Base-by-base conservation (phyloP, 192 early-diverging fungal species). In the Dissophora globulifera region DNA sequence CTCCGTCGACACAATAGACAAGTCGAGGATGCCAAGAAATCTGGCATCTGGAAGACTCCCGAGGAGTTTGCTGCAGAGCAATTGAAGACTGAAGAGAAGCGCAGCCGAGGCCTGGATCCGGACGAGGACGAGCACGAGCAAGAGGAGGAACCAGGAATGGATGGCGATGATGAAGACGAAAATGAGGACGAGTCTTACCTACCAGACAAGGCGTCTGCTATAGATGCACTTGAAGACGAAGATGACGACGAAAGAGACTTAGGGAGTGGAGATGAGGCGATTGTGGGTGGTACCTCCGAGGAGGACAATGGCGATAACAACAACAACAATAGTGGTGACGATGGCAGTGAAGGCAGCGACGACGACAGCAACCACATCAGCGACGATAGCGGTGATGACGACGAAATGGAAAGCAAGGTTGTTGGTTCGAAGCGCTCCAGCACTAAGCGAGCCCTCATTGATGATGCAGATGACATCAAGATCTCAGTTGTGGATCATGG, bases 61-160 rank as follows among this genome's bases (percentile, higher is more conserved):
- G 70, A 75, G 50, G 62, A 75, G 2, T 30, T 52, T 46, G 62
- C 70, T 10, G 70, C 55, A 1, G 62, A 75, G n/a, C 55, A 62
- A 23, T 33, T 75, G 62, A 30, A 27, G 43, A 43, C 35, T 13
- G 70, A 75, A 31, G 56, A 62, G 4, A 67, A 58, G 25, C 38
- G 42, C 16, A 53, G 22, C 19, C 32, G 47, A 50, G 67, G 65
- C 6, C 47, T 58, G 17, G 48, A 50, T 50, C 55, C 56, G 15
- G 66, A 68, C 47, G 48, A 58, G 25, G 66, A 68, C 0, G 55
- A 29, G 1, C 32, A 64, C 7, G 41, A 53, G n/a, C n/a, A n/a
- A 20, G 62, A 57, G 23, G 54, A 43, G 12, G 65, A 47, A 17
- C 23, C 32, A 25, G 55, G 32, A 23, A 30, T 7, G 19, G 50